Evolutionary conservation across 192 early-diverging fungal genomes (phyloP), one percentile per base, ranked within the genome.

Genomic region (Linnemannia elongata): DNA sequence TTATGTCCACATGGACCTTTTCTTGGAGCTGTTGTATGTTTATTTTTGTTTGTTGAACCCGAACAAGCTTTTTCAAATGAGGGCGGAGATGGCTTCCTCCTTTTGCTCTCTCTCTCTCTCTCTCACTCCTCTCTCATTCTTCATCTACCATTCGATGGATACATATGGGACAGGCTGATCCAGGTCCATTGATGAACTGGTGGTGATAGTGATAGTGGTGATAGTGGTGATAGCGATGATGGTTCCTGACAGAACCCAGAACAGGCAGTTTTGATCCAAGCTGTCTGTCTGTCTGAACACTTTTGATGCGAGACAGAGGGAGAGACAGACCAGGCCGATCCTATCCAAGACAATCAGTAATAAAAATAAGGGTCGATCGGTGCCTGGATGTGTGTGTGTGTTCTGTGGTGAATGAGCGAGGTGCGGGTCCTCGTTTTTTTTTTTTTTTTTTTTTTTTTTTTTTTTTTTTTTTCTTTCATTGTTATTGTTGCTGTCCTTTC

Each of bases 1-100:
- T 45, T 45, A n/a, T 60, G 60, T 66, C 60, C 60, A 66, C 60
- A 66, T 66, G 60, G 60, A 66, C 60, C 60, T 12, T 63, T 66
- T 10, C 30, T 10, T 66, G 30, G 60, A 33, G 30, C 60, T 10
- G 33, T 66, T 10, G 10, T 10, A 18, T 52, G 49, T 52, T 49
- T 49, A 52, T 52, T 52, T 52, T 52, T 52, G 49, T 20, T 52
- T 22, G 18, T 52, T 22, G 49, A 52, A 3, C 38, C 38, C 38
- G 38, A 30, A 66, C 10, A 3, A 12, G 22, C 27, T 66, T 33
- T 66, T 33, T 15, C 17, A 20, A 57, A 57, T 27, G 5, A 24
- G 17, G 22, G 60, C 60, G 30, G 60, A 66, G 60, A 66, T 66
- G 27, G 60, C 60, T 57, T 52, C 20, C 4, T 52, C 18, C 12